Conservation (phyloP, 495 filamentous ascomycete species). For the Echria macrotheca region DNA sequence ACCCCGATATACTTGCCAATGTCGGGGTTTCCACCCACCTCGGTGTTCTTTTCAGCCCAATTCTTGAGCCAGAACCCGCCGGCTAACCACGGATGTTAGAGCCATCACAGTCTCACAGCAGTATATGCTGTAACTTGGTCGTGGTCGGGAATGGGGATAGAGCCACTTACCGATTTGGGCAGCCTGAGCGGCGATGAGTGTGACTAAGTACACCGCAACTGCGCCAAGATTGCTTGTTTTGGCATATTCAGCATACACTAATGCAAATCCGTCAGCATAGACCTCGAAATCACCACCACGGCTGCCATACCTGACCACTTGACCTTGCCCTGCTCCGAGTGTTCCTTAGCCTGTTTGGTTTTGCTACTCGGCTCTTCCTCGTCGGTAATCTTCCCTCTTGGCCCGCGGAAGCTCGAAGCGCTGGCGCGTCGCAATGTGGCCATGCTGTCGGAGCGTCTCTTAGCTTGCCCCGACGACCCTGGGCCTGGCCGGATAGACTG, state of each 20-base stretch:
- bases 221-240: slow-evolving; percentile 87
- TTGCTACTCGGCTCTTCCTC: slow-evolving; percentile 72
- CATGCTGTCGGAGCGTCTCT: slow-evolving; percentile 61
- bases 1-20: slow-evolving; percentile 89
- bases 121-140: too few species aligned
- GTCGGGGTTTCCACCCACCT: slow-evolving; percentile 59
- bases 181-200: slow-evolving; percentile 73
- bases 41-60: slow-evolving; percentile 77
- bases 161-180: slow-evolving; percentile 58
- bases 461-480: slow-evolving; percentile 25
- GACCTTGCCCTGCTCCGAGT: slow-evolving; percentile 88
- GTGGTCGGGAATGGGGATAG: too few species aligned
- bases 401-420: slow-evolving; percentile 81
- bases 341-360: slow-evolving; percentile 81
- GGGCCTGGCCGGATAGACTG: slow-evolving; percentile 61
- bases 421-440: slow-evolving; percentile 82
- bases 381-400: slow-evolving; percentile 74
- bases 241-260: slow-evolving; percentile 80
- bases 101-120: too few species aligned
- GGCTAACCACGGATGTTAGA: too few species aligned
- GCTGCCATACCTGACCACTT: slow-evolving; percentile 67
- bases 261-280: slow-evolving; percentile 19
- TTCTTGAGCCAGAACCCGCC: slow-evolving; percentile 90
- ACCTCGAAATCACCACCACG: not conserved
- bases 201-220: slow-evolving; percentile 72